Evolutionary conservation across 169 alveolate species (phyloP), one percentile per base, ranked within the genome.

Genomic region (Eimeria necatrix): DNA sequence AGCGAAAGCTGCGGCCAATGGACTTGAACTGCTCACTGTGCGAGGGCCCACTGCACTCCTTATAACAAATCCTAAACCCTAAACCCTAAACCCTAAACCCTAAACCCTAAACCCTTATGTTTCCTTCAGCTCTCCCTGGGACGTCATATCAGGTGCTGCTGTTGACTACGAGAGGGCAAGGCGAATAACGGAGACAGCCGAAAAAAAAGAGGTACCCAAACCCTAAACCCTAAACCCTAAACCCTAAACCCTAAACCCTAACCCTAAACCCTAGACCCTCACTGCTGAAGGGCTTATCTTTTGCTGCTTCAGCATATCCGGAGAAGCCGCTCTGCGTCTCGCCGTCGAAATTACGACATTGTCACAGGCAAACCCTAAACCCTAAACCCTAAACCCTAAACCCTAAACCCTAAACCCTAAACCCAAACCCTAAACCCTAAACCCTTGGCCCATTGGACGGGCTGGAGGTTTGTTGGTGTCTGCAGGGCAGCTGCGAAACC

Each of bases 1-100:
- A 14, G 24, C 74, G 41, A n/a, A 26, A 14, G 26, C 74, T 10
- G 18, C 22, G 18, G 74, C n/a, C 10, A 16, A 3, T 61, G 74
- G 24, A 16, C 74, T 18, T 26, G 41, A 32, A 32, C 41, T 32
- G 41, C 41, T 32, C 41, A 32, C 41, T 32, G 41, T 32, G 41
- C 41, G 41, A 32, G 41, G 41, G 3, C 41, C 41, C 41, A 32
- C 41, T 2, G 3, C 41, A 32, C 41, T 32, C 41, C 41, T 32
- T 32, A 32, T 32, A 32, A 32, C 41, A 32, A 32, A 32, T 32
- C 41, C 41, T 32, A 32, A 32, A 32, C 41, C 41, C 68, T 56
- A 20, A 71, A 71, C 83, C 83, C 83, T 24, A 71, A 32, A 71
- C 83, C 83, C 83, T 71, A 71, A 71, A 71, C 83, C 83, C 83